Conservation (phyloP, 139 green algal species). For the Parachlorella kessleri region DNA sequence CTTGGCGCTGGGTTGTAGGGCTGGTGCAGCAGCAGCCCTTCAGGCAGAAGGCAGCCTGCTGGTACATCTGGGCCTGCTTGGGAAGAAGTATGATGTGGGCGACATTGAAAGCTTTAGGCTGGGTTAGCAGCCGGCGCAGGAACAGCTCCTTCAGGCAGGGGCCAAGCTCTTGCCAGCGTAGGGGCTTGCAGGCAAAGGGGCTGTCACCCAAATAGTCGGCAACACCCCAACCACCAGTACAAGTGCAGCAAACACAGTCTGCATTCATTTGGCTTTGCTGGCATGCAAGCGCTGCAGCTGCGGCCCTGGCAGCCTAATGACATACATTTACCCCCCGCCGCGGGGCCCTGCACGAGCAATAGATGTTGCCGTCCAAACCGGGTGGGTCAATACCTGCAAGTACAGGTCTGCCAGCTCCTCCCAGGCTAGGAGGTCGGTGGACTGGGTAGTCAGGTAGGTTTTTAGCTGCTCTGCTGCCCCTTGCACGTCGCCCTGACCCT, state of each 20-base stretch:
- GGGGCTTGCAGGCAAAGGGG: no score
- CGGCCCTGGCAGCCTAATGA: no score
- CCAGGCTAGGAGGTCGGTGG: conserved; percentile 78
- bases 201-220: no score
- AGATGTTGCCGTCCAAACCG: no score
- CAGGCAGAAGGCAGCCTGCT: conserved; percentile 85
- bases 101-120: background rate
- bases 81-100: no score
- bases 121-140: background rate
- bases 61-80: conserved; percentile 68
- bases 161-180: no score
- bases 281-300: no score
- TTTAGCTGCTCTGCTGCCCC: conserved; percentile 63
- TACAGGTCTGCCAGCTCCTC: conserved; percentile 86
- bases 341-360: no score
- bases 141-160: background rate
- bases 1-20: conserved; percentile 50
- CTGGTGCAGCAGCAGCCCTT: conserved; percentile 83
- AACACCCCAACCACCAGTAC: no score
- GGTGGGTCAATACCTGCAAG: conserved; percentile 75
- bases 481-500: conserved; percentile 51
- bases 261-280: no score
- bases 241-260: no score
- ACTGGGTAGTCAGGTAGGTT: conserved; percentile 68
- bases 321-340: no score